A percentile compares a stretch with the other conserved stretches of the same genome.
Evolutionary conservation across 495 filamentous ascomycete species (phyloP).

Genomic region (Hapsidospora chrysogenum): DNA sequence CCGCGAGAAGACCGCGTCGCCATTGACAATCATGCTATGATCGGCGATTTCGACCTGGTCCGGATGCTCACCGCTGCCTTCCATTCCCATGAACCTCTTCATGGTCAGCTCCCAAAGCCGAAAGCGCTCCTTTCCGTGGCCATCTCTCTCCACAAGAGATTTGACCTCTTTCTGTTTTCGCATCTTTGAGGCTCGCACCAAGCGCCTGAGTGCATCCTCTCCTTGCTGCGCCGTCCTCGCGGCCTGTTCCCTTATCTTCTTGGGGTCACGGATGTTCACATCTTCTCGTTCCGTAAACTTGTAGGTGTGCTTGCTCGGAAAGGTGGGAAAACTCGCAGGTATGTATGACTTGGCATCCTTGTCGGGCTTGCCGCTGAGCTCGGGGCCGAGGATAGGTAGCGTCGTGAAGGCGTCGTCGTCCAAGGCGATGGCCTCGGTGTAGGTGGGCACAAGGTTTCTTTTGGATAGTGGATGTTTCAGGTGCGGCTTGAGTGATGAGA

Average conservation of each 20-base stretch:
- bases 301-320: slow-evolving; percentile 29
- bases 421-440: slow-evolving; percentile 11
- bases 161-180: slow-evolving; percentile 31
- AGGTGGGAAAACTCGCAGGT: slow-evolving; percentile 22
- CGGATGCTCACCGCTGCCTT: slow-evolving; percentile 36
- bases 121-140: slow-evolving; percentile 17
- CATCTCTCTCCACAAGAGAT: slow-evolving; percentile 16
- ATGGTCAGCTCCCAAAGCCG: slow-evolving; percentile 25
- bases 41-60: slow-evolving; percentile 25
- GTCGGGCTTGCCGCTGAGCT: slow-evolving; percentile 24
- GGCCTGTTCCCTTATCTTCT: slow-evolving; percentile 24
- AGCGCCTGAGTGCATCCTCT: slow-evolving; percentile 23
- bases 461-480: slow-evolving; percentile 20
- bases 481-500: slow-evolving; percentile 19
- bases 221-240: slow-evolving; percentile 26
- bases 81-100: slow-evolving; percentile 19
- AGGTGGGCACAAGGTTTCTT: slow-evolving; percentile 13
- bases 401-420: slow-evolving; percentile 13
- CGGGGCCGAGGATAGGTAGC: slow-evolving; percentile 20
- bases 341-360: slow-evolving; percentile 23
- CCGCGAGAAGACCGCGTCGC: slow-evolving; percentile 15
- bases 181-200: slow-evolving; percentile 29
- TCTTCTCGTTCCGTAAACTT: slow-evolving; percentile 21
- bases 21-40: slow-evolving; percentile 30
- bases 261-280: slow-evolving; percentile 14